Evolutionary conservation across 2,329 filamentous ascomycete genomes (phyloP), one percentile per base, ranked within the genome.

Genomic region (Botrytis cinerea): DNA sequence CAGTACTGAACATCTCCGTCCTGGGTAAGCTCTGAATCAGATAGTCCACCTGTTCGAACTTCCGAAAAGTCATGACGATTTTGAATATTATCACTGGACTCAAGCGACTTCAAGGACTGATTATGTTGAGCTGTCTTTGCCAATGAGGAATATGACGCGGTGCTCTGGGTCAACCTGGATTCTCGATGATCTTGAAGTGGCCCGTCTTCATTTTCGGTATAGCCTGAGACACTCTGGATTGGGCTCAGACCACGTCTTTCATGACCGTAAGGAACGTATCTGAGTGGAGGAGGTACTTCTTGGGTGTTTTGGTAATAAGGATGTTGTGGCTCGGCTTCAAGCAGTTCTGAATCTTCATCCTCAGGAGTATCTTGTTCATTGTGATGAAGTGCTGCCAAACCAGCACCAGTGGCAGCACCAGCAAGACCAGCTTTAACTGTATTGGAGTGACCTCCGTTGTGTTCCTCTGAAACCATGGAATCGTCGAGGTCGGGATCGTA

Each of bases 181-280:
- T 91, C 87, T 67, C 88, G 88, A 78, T 87, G 88, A 45, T 83
- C 83, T 28, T 59, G 40, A 28, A 25, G 28, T 48, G 83, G 83
- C 45, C 86, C 86, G 43, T 84, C 83, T 75, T 86, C 90, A 71
- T 89, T 89, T 78, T 94, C 90, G 6, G 89, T 91, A 79, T 94
- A 95, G 75, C 95, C 96, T 18, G 94, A 95, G 25, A 97, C 93
- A 78, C 95, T 98, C 77, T 96, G 95, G 74, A 97, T 95, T 0
- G 95, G 95, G 80, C 95, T 98, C 67, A 97, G 83, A 18, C 90
- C 91, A 60, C 93, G 91, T 70, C 89, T 87, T 77, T 92, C 89
- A 18, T 89, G 87, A 78, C 91, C 87, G 75, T 93, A 91, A 1
- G 91, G 88, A n/a, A 90, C 86, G 77, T 92, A 92, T 76, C 88